Evolutionary conservation across 306 rosid genomes (phyloP), one percentile per base, ranked within the genome.

Genomic region (Abrus precatorius): DNA sequence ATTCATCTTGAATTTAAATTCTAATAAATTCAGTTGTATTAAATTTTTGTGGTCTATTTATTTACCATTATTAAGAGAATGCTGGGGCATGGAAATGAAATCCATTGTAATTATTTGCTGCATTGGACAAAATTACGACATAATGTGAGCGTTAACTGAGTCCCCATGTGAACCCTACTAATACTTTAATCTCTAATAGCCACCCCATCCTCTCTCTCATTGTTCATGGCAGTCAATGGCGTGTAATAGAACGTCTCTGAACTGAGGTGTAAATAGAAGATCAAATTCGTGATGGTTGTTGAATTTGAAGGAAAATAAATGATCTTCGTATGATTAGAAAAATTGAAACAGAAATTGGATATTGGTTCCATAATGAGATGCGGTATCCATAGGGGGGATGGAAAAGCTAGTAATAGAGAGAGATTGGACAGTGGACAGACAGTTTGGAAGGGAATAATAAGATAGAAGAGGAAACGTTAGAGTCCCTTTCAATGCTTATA

Each of bases 171-270:
- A 80, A 61, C 56, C 78, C 60, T 75, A 48, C 36, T 60, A 59
- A n/a, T 72, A 20, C 20, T 20, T 20, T 20, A 53, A 60, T 60
- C 45, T 34, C 20, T 27, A 27, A 66, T 59, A 52, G 74, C 68
- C 78, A 48, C 45, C 69, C 41, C 38, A 2, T 27, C 43, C 55
- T 55, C 40, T 50, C 50, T 50, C 61, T 53, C 70, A 12, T 44
- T 67, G 73, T 40, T 75, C 56, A 63, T 79, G 33, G 2, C 27
- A 76, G 85, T 86, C 87, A 84, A 79, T 84, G 87, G 43, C 84
- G 84, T 83, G 83, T 59, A 44, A 41, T 36, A 44, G 36, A 45
- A 40, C 57, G 76, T n/a, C 83, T 55, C 80, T 85, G 65, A 71
- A 64, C 49, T 84, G 14, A 54, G 69, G 27, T 69, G 68, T 64